Base-by-base conservation (phyloP, 805 yeast genomes). In the Zygosaccharomyces gambellarensis region DNA sequence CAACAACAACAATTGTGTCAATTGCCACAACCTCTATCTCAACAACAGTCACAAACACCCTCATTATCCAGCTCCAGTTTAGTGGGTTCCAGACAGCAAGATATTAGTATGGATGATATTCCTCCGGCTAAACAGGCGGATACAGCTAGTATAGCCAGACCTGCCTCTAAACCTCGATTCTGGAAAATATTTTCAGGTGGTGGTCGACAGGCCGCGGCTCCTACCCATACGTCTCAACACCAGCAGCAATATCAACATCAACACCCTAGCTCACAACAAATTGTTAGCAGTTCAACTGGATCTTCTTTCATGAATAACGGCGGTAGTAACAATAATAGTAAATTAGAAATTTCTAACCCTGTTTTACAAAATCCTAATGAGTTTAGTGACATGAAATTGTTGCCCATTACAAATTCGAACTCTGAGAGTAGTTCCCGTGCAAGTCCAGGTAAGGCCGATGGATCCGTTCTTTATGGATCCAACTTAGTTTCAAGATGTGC, bases 401-500 rank as follows among this genome's bases (percentile, higher is more conserved):
- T 64, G 42, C 64, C 62, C 31, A 51, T 62, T 36, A 51, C 39
- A 9, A 46, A 40, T 34, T 36, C 52, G 19, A 41, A 43, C 29
- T 44, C 50, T 23, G 52, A 49, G 30, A 36, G 40, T 14, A 52
- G 52, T 32, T 39, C 52, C 21, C 43, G 49, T 54, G 62, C 55
- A 53, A 62, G 59, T 43, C 62, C 53, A 53, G 61, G 57, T 50
- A 59, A 31, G 73, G n/a, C 27, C 17, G 57, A 54, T 19, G 64
- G 63, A 12, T 22, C 41, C 10, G 23, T 44, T 10, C 46, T 63
- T 34, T 59, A 58, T 48, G 66, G 64, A 3, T 57, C 81, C 8
- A 75, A 89, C 1, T 73, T 92, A 46, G 84, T 82, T 50, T 73
- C 76, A 47, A 74, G 95, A 46, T 76, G 87, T 11, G 69, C 71